phyloP scores from a whole-genome alignment of 768 basidiomycete species.

The Termitomyces sp. region DNA sequence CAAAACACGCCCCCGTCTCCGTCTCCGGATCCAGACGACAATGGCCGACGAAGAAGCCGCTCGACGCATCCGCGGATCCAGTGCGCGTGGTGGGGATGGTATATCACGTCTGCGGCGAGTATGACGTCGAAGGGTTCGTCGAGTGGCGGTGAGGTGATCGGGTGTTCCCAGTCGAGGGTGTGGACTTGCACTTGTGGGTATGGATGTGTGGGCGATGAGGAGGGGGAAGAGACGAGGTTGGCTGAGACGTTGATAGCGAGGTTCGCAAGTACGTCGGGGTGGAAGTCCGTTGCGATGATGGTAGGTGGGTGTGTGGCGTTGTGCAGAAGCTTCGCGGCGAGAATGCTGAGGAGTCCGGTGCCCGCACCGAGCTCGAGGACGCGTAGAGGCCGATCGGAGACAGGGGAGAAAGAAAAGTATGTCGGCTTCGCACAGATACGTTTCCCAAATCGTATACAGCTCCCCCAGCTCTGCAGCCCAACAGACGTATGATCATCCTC shows the following conservation, averaged over 20 bases:
- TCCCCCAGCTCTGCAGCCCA: conserved; percentile 84
- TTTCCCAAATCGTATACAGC: conserved; percentile 68
- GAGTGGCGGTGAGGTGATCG: conserved; percentile 31
- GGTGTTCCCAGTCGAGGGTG: conserved; percentile 63
- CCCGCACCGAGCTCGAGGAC: conserved; percentile 85
- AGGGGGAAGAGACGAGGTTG: conserved; percentile 36
- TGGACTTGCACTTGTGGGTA: conserved; percentile 36
- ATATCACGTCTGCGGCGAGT: conserved; percentile 78
- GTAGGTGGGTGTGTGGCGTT: conserved; percentile 23
- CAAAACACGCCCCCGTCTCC: conserved; percentile 51
- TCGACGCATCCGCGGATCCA: conserved; percentile 68
- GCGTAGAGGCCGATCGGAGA: conserved; percentile 24
- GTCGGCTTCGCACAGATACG: conserved; percentile 49
- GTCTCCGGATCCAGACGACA: conserved; percentile 21
- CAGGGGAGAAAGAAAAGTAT: conserved; percentile 31
- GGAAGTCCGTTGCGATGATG: conserved; percentile 75
- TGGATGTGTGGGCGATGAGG: not conserved
- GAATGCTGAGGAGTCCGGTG: conserved; percentile 79
- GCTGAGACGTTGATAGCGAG: conserved; percentile 53
- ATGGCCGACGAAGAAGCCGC: conserved; percentile 37
- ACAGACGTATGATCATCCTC: conserved; percentile 72
- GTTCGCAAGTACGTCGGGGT: conserved; percentile 71
- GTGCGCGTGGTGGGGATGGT: conserved; percentile 62
- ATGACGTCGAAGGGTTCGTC: conserved; percentile 58
- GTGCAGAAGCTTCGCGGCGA: conserved; percentile 44